Evolutionary conservation across 768 basidiomycete genomes (phyloP).

Genomic region (Leccinum subgranulosum): DNA sequence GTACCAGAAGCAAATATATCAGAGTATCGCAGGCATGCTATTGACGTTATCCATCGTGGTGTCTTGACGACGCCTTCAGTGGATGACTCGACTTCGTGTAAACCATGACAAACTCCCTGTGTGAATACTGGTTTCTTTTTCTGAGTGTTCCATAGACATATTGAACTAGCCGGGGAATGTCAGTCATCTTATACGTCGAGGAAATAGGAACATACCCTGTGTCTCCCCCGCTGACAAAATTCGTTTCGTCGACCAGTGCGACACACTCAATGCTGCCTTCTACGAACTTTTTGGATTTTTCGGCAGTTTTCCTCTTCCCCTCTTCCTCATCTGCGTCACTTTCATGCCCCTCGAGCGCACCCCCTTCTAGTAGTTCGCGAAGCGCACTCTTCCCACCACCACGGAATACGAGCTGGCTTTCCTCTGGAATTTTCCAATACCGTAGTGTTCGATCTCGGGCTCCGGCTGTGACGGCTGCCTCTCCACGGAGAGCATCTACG

Average conservation of each 20-base stretch:
- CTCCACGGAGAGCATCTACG: slow-evolving; percentile 77
- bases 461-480: slow-evolving; percentile 84
- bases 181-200: not conserved
- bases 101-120: slow-evolving; percentile 82
- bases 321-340: slow-evolving; percentile 45
- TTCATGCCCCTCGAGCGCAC: slow-evolving; percentile 53
- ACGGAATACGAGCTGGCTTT: slow-evolving; percentile 92
- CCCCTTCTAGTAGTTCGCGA: slow-evolving; percentile 79
- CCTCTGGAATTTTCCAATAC: slow-evolving; percentile 96
- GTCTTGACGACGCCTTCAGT: slow-evolving; percentile 72
- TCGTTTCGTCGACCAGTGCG: slow-evolving; percentile 92
- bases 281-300: slow-evolving; percentile 47
- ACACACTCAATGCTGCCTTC: slow-evolving; percentile 93
- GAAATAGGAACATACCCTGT: slow-evolving; percentile 65
- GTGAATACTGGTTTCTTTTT: slow-evolving; percentile 97
- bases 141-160: slow-evolving; percentile 85
- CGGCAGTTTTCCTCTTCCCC: slow-evolving; percentile 29
- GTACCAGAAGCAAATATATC: slow-evolving; percentile 88
- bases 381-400: slow-evolving; percentile 87
- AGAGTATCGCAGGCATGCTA: slow-evolving; percentile 82
- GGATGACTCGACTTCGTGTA: slow-evolving; percentile 66
- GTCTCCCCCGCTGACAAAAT: slow-evolving; percentile 92
- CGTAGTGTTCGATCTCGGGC: slow-evolving; percentile 88
- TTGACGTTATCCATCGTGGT: slow-evolving; percentile 88
- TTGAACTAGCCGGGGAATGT: slow-evolving; percentile 45